phyloP scores from a whole-genome alignment of 192 early-diverging fungal genomes.

The Bifiguratus adelaidae region DNA sequence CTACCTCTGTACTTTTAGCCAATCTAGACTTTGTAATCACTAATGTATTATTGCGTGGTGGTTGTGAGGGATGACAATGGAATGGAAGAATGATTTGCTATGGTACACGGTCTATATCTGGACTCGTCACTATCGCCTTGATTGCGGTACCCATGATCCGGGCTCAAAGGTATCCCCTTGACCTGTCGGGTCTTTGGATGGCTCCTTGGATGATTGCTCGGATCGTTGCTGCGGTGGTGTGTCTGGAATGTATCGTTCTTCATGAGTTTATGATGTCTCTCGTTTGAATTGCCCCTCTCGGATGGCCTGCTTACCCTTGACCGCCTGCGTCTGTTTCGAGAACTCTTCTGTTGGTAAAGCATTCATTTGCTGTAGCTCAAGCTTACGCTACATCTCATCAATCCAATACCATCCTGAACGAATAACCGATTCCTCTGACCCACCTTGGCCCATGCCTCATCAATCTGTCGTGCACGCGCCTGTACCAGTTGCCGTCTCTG shows the following conservation, averaged over 20 bases:
- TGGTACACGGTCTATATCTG: too few relatives aligned
- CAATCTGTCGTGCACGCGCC: slow-evolving; percentile 14
- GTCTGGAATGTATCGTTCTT: background rate
- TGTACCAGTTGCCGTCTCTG: slow-evolving; percentile 9
- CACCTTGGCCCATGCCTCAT: slow-evolving; percentile 14
- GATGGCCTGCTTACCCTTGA: background rate
- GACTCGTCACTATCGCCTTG: too few relatives aligned
- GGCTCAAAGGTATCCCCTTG: slow-evolving; percentile 17
- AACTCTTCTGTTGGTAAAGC: background rate
- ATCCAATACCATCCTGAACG: background rate
- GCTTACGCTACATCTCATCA: background rate
- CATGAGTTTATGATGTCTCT: background rate
- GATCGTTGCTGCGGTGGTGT: background rate
- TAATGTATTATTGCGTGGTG: too few relatives aligned
- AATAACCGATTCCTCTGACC: background rate
- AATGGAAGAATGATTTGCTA: too few relatives aligned
- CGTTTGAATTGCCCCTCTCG: background rate
- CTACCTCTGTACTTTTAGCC: too few relatives aligned
- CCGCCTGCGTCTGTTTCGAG: background rate
- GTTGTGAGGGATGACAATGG: too few relatives aligned
- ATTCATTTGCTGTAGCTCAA: background rate
- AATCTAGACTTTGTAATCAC: too few relatives aligned
- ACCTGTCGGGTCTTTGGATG: slow-evolving; percentile 7
- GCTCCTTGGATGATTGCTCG: background rate
- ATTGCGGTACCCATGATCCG: slow-evolving; percentile 17